phyloP scores from a whole-genome alignment of 2,329 filamentous ascomycete genomes.

The Aspergillus arachidicola region DNA sequence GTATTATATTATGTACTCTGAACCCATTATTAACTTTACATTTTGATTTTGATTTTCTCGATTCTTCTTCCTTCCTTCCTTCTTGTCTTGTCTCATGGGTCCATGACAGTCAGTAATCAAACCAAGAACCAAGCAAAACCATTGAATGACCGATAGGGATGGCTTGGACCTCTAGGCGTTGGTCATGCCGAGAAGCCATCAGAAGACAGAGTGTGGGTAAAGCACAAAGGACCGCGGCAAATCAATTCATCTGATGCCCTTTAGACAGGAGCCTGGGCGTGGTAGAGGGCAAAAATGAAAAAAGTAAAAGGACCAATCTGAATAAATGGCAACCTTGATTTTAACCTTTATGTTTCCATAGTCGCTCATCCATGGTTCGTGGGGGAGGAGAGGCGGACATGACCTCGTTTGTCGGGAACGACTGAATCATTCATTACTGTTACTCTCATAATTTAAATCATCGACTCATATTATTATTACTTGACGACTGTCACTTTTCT shows the following conservation, averaged over 20 bases:
- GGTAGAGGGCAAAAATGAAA: neutral
- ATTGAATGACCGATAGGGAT: neutral
- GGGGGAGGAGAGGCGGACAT: constrained; percentile 11
- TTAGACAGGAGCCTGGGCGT: neutral
- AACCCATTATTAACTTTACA: neutral
- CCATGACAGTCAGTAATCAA: neutral
- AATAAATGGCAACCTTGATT: constrained; percentile 20
- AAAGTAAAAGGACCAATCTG: constrained; percentile 9
- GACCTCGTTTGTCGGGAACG: constrained; percentile 4
- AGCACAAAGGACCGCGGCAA: constrained; percentile 12
- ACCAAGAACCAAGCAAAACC: neutral
- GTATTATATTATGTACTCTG: neutral
- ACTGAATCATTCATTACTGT: constrained; percentile 6
- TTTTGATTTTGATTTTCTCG: neutral
- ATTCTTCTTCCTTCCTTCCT: neutral
- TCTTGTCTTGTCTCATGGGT: neutral
- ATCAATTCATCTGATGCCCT: constrained; percentile 13
- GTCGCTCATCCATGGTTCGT: constrained; percentile 26
- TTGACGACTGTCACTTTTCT: neutral
- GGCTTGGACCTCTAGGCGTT: constrained; percentile 16
- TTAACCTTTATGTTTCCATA: constrained; percentile 23
- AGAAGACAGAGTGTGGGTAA: constrained; percentile 10
- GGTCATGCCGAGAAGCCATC: constrained; percentile 14
- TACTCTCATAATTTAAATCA: neutral
- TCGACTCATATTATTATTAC: neutral